Base-by-base conservation (phyloP, 2,329 filamentous ascomycete genomes). In the Nigrospora sphaerica region DNA sequence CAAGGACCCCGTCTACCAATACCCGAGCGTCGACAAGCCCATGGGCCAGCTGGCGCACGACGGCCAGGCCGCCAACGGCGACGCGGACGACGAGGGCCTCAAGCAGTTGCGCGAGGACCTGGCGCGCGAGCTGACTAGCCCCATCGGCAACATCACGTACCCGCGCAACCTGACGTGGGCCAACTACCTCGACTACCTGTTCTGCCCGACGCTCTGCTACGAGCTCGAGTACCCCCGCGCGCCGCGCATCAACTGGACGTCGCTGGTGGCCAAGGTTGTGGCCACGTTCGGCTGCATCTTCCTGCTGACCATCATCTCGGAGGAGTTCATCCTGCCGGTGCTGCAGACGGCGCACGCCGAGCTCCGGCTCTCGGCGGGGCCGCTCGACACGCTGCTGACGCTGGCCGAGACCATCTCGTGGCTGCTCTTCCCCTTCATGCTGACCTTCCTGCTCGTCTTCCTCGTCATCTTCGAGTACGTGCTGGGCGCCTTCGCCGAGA, bases 391-490 rank as follows among this genome's bases (percentile, higher is more conserved):
- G 46, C 74, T 81, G 3, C 78, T 98, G 49, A 83, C 96, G 54
- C 76, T 98, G 19, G 81, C 87, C 28, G 93, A 97, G 72, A 90
- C 87, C 13, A 91, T 95, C 61, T 92, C 86, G 47, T 83, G 88
- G 74, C 80, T 98, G 16, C 78, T 98, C 18, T 97, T 96, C 67
- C 93, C 93, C 3, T 98, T 97, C 66, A 96, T 96, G 88, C 77
- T 97, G 50, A 95, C 85, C 4, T 95, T 97, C 64, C 73, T 97
- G 5, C 81, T 97, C 41, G 91, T 97, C 46, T 98, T 98, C 72
- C 82, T 98, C 48, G 90, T 96, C 65, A 97, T 97, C 58, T 98
- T 97, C 65, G 93, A 98, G 66, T 98, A 97, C 66, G 79, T 95
- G 12, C 80, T 97, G 32, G 93, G 92, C 48, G 91, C 91, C 41